phyloP scores from a whole-genome alignment of 2,329 filamentous ascomycete species.

The Ophiostoma quercus region DNA sequence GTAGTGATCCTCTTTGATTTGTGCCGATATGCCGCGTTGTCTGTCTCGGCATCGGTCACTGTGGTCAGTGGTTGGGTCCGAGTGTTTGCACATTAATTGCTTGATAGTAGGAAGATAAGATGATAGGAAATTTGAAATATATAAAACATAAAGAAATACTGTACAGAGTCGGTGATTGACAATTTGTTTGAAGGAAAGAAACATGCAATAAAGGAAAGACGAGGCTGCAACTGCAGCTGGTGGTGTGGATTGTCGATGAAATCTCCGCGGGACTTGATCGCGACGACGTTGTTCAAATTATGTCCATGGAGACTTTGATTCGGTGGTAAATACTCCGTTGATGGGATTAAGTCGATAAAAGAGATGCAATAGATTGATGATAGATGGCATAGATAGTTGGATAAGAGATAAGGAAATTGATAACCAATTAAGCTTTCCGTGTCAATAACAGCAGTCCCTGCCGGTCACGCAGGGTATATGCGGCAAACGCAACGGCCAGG shows the following conservation, averaged over 20 bases:
- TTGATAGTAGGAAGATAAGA: background rate
- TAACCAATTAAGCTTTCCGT: constrained; percentile 14
- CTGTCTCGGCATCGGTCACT: too few species aligned
- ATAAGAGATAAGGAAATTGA: background rate
- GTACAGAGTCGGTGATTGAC: background rate
- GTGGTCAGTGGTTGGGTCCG: too few species aligned
- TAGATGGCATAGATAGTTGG: background rate
- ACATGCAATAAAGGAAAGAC: background rate
- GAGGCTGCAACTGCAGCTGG: background rate
- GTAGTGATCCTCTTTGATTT: too few species aligned
- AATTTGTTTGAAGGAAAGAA: background rate
- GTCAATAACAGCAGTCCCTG: constrained; percentile 17
- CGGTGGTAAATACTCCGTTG: background rate
- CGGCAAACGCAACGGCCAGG: constrained; percentile 35
- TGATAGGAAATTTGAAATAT: background rate
- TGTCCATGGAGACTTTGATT: constrained; percentile 1
- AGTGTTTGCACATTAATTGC: background rate
- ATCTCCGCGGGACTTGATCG: background rate
- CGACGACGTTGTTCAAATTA: background rate
- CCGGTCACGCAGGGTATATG: constrained; percentile 31
- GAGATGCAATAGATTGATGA: background rate
- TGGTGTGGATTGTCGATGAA: background rate
- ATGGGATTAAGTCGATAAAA: background rate
- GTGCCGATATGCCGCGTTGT: too few species aligned
- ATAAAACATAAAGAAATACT: background rate